phyloP scores from a whole-genome alignment of 2,329 filamentous ascomycete species.

The Diaporthe sp. region DNA sequence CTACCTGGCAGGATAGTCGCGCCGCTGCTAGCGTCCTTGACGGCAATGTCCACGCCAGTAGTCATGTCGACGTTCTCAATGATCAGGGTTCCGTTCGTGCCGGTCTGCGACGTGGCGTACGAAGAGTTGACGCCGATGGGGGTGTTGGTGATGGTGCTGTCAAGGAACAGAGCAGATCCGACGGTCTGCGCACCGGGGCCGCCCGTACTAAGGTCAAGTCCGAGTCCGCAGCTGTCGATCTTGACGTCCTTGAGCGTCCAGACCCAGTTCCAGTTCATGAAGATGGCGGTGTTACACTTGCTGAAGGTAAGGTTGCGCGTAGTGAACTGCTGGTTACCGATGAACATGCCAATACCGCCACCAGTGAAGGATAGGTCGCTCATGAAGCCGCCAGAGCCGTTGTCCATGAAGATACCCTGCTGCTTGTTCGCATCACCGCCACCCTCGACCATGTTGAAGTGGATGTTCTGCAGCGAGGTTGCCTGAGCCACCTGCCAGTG shows the following conservation, averaged over 20 bases:
- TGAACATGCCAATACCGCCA: constrained; percentile 80
- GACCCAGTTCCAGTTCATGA: constrained; percentile 93
- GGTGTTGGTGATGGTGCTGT: constrained; percentile 83
- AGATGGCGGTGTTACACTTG: constrained; percentile 83
- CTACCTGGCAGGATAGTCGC: constrained; percentile 75
- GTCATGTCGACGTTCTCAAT: constrained; percentile 91
- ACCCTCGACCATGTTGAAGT: constrained; percentile 81
- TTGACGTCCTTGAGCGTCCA: constrained; percentile 82
- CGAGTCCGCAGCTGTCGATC: constrained; percentile 80
- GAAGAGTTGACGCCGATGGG: constrained; percentile 81
- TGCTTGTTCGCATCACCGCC: constrained; percentile 73
- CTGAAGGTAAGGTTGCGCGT: constrained; percentile 86
- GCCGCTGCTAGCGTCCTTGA: constrained; percentile 68
- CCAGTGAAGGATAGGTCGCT: constrained; percentile 86
- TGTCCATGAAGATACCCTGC: constrained; percentile 86
- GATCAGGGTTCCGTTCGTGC: constrained; percentile 83
- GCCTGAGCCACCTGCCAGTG: constrained; percentile 91
- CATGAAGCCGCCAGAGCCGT: constrained; percentile 87
- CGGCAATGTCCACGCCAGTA: constrained; percentile 72
- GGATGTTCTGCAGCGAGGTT: constrained; percentile 82
- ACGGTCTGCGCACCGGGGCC: constrained; percentile 75
- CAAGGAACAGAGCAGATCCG: constrained; percentile 85
- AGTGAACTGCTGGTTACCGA: constrained; percentile 90
- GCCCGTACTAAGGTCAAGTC: constrained; percentile 80
- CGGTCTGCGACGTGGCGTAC: constrained; percentile 70